Percentiles rank a stretch among this genome's conserved stretches.
These are phyloP conservation scores for Biscutella auriculata DNA, from an alignment of 441 rosid species.

Conservation along the genomic window DNA sequence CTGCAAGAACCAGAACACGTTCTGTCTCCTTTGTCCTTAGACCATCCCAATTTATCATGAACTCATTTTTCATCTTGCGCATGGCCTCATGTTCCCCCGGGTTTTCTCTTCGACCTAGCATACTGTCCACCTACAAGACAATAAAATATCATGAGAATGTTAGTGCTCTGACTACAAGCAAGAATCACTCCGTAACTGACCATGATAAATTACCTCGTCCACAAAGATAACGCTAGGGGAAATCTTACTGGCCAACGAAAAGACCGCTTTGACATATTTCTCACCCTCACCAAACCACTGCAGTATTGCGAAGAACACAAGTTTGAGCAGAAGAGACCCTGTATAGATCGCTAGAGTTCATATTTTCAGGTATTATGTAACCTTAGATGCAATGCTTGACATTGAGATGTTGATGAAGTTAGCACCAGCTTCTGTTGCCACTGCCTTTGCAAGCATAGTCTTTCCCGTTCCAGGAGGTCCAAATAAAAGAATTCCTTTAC, in stretches of 20 bases:
- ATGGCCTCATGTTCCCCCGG: constrained; percentile 99
- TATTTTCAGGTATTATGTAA: too few relatives aligned
- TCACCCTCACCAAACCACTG: constrained; percentile 99
- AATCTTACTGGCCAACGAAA: constrained; percentile 96
- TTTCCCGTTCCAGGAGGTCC: constrained; percentile 99
- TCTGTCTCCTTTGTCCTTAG: constrained; percentile 90
- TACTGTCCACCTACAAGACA: constrained; percentile 71
- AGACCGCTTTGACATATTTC: constrained; percentile 93
- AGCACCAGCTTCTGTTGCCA: constrained; percentile 98
- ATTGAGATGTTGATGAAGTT: constrained; percentile 97
- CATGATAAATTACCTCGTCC: constrained; percentile 96
- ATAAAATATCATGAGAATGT: too few relatives aligned
- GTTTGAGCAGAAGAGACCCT: too few relatives aligned
- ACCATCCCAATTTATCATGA: constrained; percentile 99
- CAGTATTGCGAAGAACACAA: too few relatives aligned
- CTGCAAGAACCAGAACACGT: constrained; percentile 90
- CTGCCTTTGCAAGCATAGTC: constrained; percentile 99
- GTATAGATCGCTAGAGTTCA: too few relatives aligned
- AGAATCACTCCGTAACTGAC: too few relatives aligned
- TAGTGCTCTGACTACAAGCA: too few relatives aligned
- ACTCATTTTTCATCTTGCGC: constrained; percentile 99
- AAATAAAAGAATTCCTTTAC: constrained; percentile 88
- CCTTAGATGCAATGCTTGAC: constrained; percentile 99
- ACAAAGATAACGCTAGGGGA: constrained; percentile 93
- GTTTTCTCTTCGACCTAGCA: constrained; percentile 97